Percentiles rank a stretch among this genome's conserved stretches.
Conservation (phyloP, 495 filamentous ascomycete genomes). For the Penicillium cinerascens region DNA sequence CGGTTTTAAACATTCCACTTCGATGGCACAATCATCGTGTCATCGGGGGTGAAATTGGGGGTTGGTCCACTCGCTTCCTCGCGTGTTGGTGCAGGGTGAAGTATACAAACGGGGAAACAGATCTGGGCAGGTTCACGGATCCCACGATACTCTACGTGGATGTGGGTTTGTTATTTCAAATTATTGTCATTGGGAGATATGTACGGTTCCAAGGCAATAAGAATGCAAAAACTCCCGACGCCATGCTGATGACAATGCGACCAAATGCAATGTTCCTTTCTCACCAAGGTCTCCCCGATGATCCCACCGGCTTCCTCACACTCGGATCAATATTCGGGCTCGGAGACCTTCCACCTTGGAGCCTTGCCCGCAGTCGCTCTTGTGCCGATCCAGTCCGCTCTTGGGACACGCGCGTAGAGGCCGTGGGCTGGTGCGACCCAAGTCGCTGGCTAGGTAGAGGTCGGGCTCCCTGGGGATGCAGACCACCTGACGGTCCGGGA, state of each 20-base stretch:
- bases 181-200: neutral
- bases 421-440: slow-evolving; percentile 63
- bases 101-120: neutral
- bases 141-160: neutral
- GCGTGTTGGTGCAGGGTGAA: neutral
- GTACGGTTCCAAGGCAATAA: neutral
- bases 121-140: neutral
- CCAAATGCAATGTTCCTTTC: slow-evolving; percentile 4
- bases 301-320: slow-evolving; percentile 36
- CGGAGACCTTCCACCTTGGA: slow-evolving; percentile 54
- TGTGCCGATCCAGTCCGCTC: slow-evolving; percentile 57
- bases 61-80: neutral
- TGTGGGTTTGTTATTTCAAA: neutral
- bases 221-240: slow-evolving; percentile 17
- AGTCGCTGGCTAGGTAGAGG: slow-evolving; percentile 67
- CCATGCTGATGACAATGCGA: slow-evolving; percentile 25
- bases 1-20: neutral
- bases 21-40: neutral
- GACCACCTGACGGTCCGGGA: slow-evolving; percentile 13
- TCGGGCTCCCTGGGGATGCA: slow-evolving; percentile 46
- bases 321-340: slow-evolving; percentile 38
- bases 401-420: slow-evolving; percentile 34
- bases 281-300: slow-evolving; percentile 15
- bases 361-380: slow-evolving; percentile 62
- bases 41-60: neutral